Evolutionary conservation across 2,329 filamentous ascomycete species (phyloP).

Genomic region (Plectosphaerella sp.): DNA sequence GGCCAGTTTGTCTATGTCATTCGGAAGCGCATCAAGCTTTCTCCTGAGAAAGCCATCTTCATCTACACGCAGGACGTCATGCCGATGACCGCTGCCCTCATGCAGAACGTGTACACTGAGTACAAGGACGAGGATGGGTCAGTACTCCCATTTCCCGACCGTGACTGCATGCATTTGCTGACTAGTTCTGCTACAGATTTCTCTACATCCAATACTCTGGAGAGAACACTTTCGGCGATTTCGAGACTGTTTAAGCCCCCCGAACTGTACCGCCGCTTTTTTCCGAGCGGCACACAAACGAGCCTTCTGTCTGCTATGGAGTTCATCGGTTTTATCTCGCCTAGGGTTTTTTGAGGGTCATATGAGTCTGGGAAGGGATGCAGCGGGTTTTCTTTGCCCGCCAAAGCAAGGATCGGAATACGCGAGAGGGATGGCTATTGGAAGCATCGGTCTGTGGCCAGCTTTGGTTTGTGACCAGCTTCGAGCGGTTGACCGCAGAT

Average conservation of each 20-base stretch:
- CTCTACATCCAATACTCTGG: conserved; percentile 99
- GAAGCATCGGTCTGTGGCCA: no score
- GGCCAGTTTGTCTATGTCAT: conserved; percentile 99
- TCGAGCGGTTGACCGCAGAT: no score
- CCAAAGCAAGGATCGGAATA: no score
- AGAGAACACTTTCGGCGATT: conserved; percentile 91
- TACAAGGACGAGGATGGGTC: conserved; percentile 83
- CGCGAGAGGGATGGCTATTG: no score
- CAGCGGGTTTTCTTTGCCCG: background rate
- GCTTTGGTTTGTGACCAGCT: no score
- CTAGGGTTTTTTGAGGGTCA: background rate
- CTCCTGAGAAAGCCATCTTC: conserved; percentile 99
- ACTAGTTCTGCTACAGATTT: conserved; percentile 53
- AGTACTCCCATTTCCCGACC: conserved; percentile 15
- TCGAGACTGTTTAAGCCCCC: conserved; percentile 31
- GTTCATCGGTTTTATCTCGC: background rate
- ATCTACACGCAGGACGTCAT: conserved; percentile 99
- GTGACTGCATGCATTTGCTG: background rate
- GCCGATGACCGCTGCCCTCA: conserved; percentile 91
- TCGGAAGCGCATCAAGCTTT: conserved; percentile 99
- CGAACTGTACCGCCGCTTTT: background rate
- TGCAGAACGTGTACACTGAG: conserved; percentile 99
- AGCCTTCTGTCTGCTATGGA: background rate
- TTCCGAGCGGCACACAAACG: no score
- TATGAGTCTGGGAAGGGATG: background rate